Evolutionary conservation across 176 grass and related monocot species (phyloP), one percentile per base, ranked within the genome.

Genomic region (Hyparrhenia diplandra): DNA sequence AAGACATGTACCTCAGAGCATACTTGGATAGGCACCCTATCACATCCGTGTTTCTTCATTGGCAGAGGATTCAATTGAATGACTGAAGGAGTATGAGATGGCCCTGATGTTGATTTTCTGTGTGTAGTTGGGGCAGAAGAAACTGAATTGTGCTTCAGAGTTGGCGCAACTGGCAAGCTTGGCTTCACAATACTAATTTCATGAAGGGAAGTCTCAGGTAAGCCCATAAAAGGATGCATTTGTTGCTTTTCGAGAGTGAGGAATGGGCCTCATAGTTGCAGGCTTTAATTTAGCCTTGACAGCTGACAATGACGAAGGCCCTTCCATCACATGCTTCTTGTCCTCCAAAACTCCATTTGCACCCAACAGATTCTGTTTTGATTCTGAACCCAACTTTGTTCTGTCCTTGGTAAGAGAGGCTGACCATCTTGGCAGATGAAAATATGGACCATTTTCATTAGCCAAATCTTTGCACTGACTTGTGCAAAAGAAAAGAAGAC

Each of bases 1-100:
- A 86, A 68, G 29, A 67, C 67, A 1, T 59, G 51, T 81, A 95
- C 96, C 88, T 99, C 96, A 18, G 92, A 91, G 75, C 96, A 99
- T 57, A 76, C 71, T 87, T 87, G 93, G 73, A 99, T 95, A 23
- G 92, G 90, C 37, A 83, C 78, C 57, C 96, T 80, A 67, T 90
- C 78, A 85, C 96, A 99, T 41, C 89, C 92, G 73, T 99, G 96
- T 85, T 99, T 99, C 87, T 95, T 99, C 89, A 99, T 85, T 80
- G 92, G 96, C 64, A 99, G 61, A 59, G 96, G 91, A 85, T 99
- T 99, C 51, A 99, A 76, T 36, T 94, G 85, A 89, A 91, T 90
- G 28, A 90, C 79, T 73, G 91, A 88, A 35, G 90, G 91, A 29
- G 57, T 63, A 83, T 94, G 92, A 18, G 84, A 82, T 10, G 89